Conservation (phyloP, 1,284 basidiomycete genomes). For the Pulchroboletus neoregius region DNA sequence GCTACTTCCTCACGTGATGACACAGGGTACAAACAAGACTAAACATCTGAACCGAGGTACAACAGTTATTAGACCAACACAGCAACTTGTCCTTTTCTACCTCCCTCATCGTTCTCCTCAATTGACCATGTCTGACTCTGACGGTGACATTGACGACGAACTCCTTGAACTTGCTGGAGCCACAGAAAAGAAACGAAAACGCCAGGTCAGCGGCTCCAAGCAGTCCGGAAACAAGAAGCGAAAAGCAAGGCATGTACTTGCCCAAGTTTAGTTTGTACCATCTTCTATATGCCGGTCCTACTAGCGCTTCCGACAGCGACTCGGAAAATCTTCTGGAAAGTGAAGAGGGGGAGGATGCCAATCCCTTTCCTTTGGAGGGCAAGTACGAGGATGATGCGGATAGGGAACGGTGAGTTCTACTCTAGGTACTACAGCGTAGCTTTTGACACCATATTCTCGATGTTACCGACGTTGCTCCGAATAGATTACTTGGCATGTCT, state of each 20-base stretch:
- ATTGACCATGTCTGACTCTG: slow-evolving; percentile 61
- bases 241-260: slow-evolving; percentile 44
- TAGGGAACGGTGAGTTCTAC: slow-evolving; percentile 61
- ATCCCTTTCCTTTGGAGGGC: slow-evolving; percentile 87
- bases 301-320: slow-evolving; percentile 40
- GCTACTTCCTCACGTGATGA: slow-evolving; percentile 12
- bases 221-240: slow-evolving; percentile 42
- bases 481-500: slow-evolving; percentile 73
- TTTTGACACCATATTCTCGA: slow-evolving; percentile 20
- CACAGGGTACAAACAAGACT: slow-evolving; percentile 19
- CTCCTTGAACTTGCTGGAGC: slow-evolving; percentile 64
- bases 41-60: slow-evolving; percentile 13
- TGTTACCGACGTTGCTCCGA: slow-evolving; percentile 11
- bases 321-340: slow-evolving; percentile 55
- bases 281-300: slow-evolving; percentile 5
- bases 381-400: slow-evolving; percentile 86
- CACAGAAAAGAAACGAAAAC: slow-evolving; percentile 50
- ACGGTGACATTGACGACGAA: slow-evolving; percentile 65
- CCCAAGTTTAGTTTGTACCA: slow-evolving; percentile 4
- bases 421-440: slow-evolving; percentile 20
- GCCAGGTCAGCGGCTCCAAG: slow-evolving; percentile 35
- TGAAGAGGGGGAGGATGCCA: slow-evolving; percentile 49
- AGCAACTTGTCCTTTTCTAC: slow-evolving; percentile 2
- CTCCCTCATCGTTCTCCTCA: background rate
- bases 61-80: background rate